A percentile compares a stretch with the other conserved stretches of the same genome.
phyloP scores from a whole-genome alignment of 2,329 filamentous ascomycete species.

The Fusarium nurragi region DNA sequence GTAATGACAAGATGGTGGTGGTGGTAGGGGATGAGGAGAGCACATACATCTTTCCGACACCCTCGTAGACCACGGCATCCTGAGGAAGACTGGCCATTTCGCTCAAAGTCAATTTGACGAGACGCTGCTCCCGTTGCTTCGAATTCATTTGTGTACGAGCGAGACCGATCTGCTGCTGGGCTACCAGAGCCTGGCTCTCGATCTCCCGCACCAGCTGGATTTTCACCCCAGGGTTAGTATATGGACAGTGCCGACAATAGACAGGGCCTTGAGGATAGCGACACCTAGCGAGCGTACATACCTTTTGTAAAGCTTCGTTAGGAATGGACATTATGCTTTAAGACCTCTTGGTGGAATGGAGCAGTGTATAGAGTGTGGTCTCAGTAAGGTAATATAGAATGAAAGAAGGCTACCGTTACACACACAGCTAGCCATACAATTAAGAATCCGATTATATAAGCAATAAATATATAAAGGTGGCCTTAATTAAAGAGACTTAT shows the following conservation, averaged over 20 bases:
- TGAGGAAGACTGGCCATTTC: slow-evolving; percentile 82
- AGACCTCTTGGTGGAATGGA: not conserved
- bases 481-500: too few relatives aligned
- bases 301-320: slow-evolving; percentile 94
- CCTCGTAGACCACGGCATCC: slow-evolving; percentile 88
- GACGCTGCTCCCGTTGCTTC: slow-evolving; percentile 88
- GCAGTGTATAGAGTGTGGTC: not conserved
- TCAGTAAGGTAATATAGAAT: too few relatives aligned
- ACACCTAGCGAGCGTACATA: slow-evolving; percentile 53
- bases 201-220: slow-evolving; percentile 89
- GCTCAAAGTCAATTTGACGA: slow-evolving; percentile 85
- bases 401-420: too few relatives aligned
- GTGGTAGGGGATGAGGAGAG: not conserved
- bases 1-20: not conserved
- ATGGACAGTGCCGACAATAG: too few relatives aligned
- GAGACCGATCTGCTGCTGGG: slow-evolving; percentile 91
- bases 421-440: too few relatives aligned
- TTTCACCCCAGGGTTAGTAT: not conserved
- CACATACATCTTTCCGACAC: slow-evolving; percentile 93
- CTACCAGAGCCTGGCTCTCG: slow-evolving; percentile 84
- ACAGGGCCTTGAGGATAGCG: accelerated
- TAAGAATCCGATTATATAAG: too few relatives aligned
- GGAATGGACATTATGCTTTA: slow-evolving; percentile 79
- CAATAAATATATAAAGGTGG: not conserved
- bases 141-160: slow-evolving; percentile 84